phyloP scores from a whole-genome alignment of 352 stramenopile genomes.

The Pythium chondricola region DNA sequence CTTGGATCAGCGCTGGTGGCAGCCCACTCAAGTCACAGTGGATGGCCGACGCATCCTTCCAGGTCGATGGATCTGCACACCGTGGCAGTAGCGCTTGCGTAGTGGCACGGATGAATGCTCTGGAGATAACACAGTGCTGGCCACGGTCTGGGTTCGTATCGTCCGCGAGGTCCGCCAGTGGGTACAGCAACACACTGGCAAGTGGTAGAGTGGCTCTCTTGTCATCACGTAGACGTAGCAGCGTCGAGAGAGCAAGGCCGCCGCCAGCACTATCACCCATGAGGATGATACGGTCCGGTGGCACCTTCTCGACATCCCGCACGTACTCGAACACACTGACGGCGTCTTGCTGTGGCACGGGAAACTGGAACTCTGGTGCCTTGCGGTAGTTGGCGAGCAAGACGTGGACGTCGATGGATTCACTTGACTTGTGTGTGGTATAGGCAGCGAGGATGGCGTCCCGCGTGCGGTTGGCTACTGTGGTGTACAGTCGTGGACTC shows the following conservation, averaged over 20 bases:
- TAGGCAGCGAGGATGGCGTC: slow-evolving; percentile 24
- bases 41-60: neutral
- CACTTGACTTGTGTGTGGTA: neutral
- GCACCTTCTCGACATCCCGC: slow-evolving; percentile 23
- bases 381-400: slow-evolving; percentile 49
- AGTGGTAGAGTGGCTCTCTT: slow-evolving; percentile 19
- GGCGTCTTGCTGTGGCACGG: slow-evolving; percentile 28
- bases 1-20: slow-evolving; percentile 38
- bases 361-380: slow-evolving; percentile 37
- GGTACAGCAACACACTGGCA: slow-evolving; percentile 26
- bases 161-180: slow-evolving; percentile 25
- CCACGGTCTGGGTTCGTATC: slow-evolving; percentile 8
- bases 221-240: slow-evolving; percentile 28
- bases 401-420: slow-evolving; percentile 28
- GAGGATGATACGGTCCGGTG: slow-evolving; percentile 33
- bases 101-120: neutral
- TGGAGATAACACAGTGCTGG: slow-evolving; percentile 30
- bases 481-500: slow-evolving; percentile 35
- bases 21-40: slow-evolving; percentile 35
- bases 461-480: slow-evolving; percentile 30
- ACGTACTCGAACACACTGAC: slow-evolving; percentile 39
- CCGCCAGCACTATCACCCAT: slow-evolving; percentile 38
- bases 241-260: slow-evolving; percentile 31
- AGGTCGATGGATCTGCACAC: neutral
- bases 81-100: neutral